These are phyloP conservation scores for Zangia roseola DNA, from an alignment of 768 basidiomycete species.

Conservation along the genomic window DNA sequence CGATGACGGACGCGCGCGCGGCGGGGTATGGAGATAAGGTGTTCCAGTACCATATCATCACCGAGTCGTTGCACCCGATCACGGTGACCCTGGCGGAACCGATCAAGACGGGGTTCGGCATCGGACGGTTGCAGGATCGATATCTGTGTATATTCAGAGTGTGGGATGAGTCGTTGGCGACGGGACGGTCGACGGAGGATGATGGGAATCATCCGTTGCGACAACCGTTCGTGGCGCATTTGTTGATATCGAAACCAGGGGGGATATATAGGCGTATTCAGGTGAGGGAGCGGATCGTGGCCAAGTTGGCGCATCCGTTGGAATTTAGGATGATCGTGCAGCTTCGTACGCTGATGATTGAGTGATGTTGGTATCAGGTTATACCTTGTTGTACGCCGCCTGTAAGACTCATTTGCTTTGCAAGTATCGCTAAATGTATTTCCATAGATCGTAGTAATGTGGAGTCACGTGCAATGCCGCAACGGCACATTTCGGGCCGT, in stretches of 20 bases:
- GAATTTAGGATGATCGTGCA: slow-evolving; percentile 16
- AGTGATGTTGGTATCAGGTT: slow-evolving; percentile 1
- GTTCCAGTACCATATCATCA: slow-evolving; percentile 18
- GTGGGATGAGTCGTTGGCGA: slow-evolving; percentile 21
- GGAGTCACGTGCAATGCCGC: too few relatives aligned
- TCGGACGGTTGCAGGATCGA: slow-evolving; percentile 12
- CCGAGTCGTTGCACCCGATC: slow-evolving; percentile 17
- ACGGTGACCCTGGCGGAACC: slow-evolving; percentile 21
- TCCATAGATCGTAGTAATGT: too few relatives aligned
- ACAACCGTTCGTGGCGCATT: slow-evolving; percentile 20
- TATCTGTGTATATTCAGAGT: slow-evolving; percentile 19
- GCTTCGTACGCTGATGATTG: slow-evolving; percentile 19
- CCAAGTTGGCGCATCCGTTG: slow-evolving; percentile 14
- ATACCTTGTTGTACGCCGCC: neutral
- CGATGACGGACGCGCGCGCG: slow-evolving; percentile 7
- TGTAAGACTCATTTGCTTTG: too few relatives aligned
- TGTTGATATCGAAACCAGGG: slow-evolving; percentile 14
- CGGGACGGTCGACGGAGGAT: slow-evolving; percentile 1
- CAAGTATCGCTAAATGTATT: too few relatives aligned
- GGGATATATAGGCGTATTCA: slow-evolving; percentile 18
- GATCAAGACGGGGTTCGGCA: slow-evolving; percentile 18
- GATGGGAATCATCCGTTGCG: slow-evolving; percentile 17
- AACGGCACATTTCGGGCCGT: too few relatives aligned
- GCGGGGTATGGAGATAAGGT: neutral
- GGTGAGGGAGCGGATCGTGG: slow-evolving; percentile 21